Evolutionary conservation across 139 green algal genomes (phyloP).

Genomic region (Limnomonas spitsbergensis): DNA sequence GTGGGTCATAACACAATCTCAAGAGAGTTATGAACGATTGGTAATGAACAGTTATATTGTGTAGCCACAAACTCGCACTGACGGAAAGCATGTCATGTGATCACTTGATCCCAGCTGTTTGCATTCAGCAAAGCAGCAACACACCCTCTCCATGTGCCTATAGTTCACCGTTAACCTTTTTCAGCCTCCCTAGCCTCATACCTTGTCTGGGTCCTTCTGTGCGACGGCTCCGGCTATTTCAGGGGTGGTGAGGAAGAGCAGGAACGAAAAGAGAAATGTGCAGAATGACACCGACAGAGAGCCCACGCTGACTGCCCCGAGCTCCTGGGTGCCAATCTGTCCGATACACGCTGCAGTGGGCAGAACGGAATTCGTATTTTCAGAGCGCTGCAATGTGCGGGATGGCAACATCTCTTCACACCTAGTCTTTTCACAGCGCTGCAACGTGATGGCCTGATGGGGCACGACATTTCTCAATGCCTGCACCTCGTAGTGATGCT

Average conservation of each 20-base stretch:
- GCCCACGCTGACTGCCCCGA: constrained; percentile 59
- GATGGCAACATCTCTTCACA: neutral
- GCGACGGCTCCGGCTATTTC: constrained; percentile 49
- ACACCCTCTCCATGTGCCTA: no score
- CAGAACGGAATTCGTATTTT: neutral
- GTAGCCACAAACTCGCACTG: no score
- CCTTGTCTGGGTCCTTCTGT: constrained; percentile 16
- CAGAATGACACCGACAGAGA: constrained; percentile 48
- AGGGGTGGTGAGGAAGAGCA: constrained; percentile 62
- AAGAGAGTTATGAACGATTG: no score
- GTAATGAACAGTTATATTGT: no score
- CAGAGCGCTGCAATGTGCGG: neutral
- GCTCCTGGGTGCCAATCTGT: constrained; percentile 48
- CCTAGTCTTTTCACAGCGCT: neutral
- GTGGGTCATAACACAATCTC: no score
- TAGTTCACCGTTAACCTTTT: no score
- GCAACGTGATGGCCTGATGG: neutral
- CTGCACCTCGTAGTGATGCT: no score
- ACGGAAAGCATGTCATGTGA: no score
- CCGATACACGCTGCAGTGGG: constrained; percentile 51
- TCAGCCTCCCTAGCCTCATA: neutral
- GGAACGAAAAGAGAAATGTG: constrained; percentile 61
- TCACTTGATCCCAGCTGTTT: no score
- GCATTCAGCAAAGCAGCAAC: no score
- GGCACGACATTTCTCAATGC: neutral